Evolutionary conservation across 139 green algal species (phyloP), one percentile per base, ranked within the genome.

Genomic region (Chlamydomonas sp.): DNA sequence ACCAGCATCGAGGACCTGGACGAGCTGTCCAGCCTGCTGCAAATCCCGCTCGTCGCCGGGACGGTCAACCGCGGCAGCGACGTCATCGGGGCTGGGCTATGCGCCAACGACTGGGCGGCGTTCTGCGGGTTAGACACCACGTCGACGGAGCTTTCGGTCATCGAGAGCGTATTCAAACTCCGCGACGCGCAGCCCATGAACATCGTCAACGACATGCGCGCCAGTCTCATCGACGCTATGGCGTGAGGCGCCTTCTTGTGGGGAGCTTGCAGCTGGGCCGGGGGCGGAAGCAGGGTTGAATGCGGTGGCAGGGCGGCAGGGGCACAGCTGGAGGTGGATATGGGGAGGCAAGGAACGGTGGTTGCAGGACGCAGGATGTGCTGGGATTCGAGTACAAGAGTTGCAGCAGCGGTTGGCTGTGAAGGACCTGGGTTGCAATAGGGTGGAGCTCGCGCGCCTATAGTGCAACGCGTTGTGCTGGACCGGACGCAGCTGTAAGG

Each of bases 121-220:
- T 99, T 99, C 88, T 98, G 95, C 78, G 98, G 98, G 1, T 85
- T 98, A 66, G 98, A 99, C 94, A 99, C 98, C 3, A 99, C 98
- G 0, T 95, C 96, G 7, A 99, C 98, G 2, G 98, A 99, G 94
- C 92, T 99, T 83, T 96, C 91, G 1, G 97, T 99, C 2, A 96
- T 99, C 14, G 98, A 99, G 92, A 93, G 85, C 72, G 96, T 99
- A 57, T 97, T 99, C 86, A 99, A 99, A 93, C 91, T 99, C 83
- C 86, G 98, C 5, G 94, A 97, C 31, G 94, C 90, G n/a, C 90
- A 97, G 73, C 96, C 98, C 9, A 92, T 79, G 10, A 93, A 95
- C 63, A 97, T 99, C 75, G 96, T 99, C 20, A 94, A 95, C 49
- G 95, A 99, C 71, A 98, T 99, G 95, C 89, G 97, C 59, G 95